These are phyloP conservation scores for Hemisphaericaspora lyxosophila DNA, from an alignment of 1,139 yeast genomes.

Conservation along the genomic window DNA sequence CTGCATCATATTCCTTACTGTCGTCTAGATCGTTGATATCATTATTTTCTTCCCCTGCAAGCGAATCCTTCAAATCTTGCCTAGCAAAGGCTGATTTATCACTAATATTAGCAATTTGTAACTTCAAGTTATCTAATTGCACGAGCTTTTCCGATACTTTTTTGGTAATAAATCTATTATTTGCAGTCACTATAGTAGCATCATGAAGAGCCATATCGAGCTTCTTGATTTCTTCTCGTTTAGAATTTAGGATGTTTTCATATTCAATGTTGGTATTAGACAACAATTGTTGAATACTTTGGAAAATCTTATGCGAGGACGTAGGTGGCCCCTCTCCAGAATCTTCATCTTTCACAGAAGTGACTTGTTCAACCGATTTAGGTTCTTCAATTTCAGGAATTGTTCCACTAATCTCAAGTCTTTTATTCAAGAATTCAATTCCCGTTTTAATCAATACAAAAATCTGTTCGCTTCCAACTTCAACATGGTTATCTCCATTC, in stretches of 20 bases:
- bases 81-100: slow-evolving; percentile 34
- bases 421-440: slow-evolving; percentile 32
- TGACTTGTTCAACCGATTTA: slow-evolving; percentile 11
- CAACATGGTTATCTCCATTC: slow-evolving; percentile 17
- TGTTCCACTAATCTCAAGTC: slow-evolving; percentile 25
- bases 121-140: slow-evolving; percentile 41
- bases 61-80: slow-evolving; percentile 19
- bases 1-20: slow-evolving; percentile 60
- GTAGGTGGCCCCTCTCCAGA: slow-evolving; percentile 5
- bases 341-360: slow-evolving; percentile 12
- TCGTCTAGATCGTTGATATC: slow-evolving; percentile 17
- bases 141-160: slow-evolving; percentile 40
- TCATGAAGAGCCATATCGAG: slow-evolving; percentile 42
- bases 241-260: slow-evolving; percentile 37
- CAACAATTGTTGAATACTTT: slow-evolving; percentile 43
- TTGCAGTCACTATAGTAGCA: slow-evolving; percentile 46
- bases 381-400: slow-evolving; percentile 24
- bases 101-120: slow-evolving; percentile 44
- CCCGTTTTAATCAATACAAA: slow-evolving; percentile 38
- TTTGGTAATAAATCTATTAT: slow-evolving; percentile 40
- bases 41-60: slow-evolving; percentile 12
- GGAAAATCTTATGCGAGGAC: slow-evolving; percentile 35
- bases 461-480: slow-evolving; percentile 28
- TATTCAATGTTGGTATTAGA: slow-evolving; percentile 41
- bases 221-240: slow-evolving; percentile 36